phyloP scores from a whole-genome alignment of 2,329 filamentous ascomycete species.

The Alternaria arbusti region DNA sequence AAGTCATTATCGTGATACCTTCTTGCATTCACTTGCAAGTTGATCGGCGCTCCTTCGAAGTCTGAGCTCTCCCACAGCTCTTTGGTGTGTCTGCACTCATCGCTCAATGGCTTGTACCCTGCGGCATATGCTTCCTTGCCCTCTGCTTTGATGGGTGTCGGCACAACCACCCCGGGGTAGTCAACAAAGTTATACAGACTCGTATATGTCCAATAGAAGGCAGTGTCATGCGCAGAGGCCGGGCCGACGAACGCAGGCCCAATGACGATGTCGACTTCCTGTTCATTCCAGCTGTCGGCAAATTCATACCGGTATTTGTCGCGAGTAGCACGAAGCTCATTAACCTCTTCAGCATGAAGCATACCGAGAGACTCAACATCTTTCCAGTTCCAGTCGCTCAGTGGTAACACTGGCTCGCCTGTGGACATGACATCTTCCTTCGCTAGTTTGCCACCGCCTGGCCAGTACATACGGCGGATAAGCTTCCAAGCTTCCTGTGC shows the following conservation, averaged over 20 bases:
- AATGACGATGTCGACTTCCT: slow-evolving; percentile 29
- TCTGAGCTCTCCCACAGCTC: slow-evolving; percentile 22
- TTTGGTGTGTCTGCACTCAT: slow-evolving; percentile 26
- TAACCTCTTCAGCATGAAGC: slow-evolving; percentile 17
- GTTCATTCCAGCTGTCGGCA: slow-evolving; percentile 22
- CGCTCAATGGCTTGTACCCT: slow-evolving; percentile 22
- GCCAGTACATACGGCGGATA: slow-evolving; percentile 56
- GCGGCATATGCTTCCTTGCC: slow-evolving; percentile 19
- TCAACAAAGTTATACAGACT: slow-evolving; percentile 27
- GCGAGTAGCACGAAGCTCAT: slow-evolving; percentile 11
- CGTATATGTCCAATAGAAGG: slow-evolving; percentile 33
- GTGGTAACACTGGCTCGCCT: slow-evolving; percentile 54
- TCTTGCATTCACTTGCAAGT: slow-evolving; percentile 27
- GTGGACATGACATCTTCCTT: slow-evolving; percentile 44
- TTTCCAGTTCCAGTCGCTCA: slow-evolving; percentile 45
- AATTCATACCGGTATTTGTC: slow-evolving; percentile 22
- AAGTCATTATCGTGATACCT: slow-evolving; percentile 30
- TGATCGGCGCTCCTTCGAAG: slow-evolving; percentile 30
- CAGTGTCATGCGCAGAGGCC: slow-evolving; percentile 25
- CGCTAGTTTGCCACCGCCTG: slow-evolving; percentile 50
- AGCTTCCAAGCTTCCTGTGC: slow-evolving; percentile 35
- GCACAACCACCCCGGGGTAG: slow-evolving; percentile 27
- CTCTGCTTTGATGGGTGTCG: slow-evolving; percentile 21
- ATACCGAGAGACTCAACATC: slow-evolving; percentile 13
- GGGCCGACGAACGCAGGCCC: slow-evolving; percentile 29